phyloP scores from a whole-genome alignment of 2,329 filamentous ascomycete genomes.

The Elsinoe australis region DNA sequence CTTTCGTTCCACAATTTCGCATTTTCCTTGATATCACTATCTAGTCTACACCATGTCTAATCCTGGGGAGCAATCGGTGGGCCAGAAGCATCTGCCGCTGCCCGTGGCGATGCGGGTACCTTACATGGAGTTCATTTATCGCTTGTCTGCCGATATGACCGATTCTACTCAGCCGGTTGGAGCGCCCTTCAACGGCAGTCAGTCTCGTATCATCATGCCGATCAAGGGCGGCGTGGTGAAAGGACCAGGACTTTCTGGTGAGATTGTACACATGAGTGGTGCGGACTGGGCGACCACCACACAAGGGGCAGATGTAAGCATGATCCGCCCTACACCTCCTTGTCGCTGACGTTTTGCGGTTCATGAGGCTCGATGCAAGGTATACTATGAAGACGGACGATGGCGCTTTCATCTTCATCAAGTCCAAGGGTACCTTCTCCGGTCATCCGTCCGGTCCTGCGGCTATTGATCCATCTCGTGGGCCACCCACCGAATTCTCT shows the following conservation, averaged over 20 bases:
- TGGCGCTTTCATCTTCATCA: conserved; percentile 22
- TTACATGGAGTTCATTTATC: conserved; percentile 23
- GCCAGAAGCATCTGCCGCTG: conserved; percentile 4
- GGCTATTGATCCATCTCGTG: background rate
- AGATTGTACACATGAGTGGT: conserved; percentile 22
- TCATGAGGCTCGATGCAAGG: conserved; percentile 23
- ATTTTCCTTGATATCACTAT: too few species aligned
- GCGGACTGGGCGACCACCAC: conserved; percentile 23
- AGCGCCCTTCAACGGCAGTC: conserved; percentile 18
- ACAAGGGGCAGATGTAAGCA: conserved; percentile 19
- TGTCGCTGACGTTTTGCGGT: conserved; percentile 13
- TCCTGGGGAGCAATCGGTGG: conserved; percentile 3
- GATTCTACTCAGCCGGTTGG: conserved; percentile 21
- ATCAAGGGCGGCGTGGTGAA: conserved; percentile 22
- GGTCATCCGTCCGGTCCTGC: conserved; percentile 9
- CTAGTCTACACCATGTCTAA: too few species aligned
- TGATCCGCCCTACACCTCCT: background rate
- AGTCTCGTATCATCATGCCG: conserved; percentile 22
- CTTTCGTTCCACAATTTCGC: too few species aligned
- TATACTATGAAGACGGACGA: conserved; percentile 24
- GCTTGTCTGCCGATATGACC: conserved; percentile 23
- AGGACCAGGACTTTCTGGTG: conserved; percentile 22
- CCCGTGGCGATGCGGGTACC: conserved; percentile 20
- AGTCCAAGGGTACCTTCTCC: conserved; percentile 22
- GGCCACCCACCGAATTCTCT: conserved; percentile 16